These are phyloP conservation scores for Physocladia obscura DNA, from an alignment of 192 early-diverging fungal genomes.

Conservation along the genomic window DNA sequence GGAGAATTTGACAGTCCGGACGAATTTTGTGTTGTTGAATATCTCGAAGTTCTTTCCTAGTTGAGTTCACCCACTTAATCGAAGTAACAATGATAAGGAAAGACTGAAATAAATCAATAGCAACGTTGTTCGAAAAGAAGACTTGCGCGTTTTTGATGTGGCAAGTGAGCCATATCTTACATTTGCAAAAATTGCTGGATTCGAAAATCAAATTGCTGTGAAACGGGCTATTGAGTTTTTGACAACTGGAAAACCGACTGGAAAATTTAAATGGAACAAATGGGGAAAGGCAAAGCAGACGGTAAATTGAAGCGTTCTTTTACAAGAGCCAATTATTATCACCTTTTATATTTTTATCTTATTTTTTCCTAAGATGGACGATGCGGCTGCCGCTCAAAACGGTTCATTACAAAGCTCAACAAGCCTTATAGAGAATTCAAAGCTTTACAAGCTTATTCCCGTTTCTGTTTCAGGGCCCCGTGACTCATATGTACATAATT, in stretches of 20 bases:
- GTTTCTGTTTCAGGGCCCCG: no score
- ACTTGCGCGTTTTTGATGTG: slow-evolving; percentile 38
- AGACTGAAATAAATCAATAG: not conserved
- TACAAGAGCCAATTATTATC: no score
- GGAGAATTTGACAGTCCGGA: slow-evolving; percentile 6
- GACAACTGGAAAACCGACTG: slow-evolving; percentile 13
- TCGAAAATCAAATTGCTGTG: slow-evolving; percentile 31
- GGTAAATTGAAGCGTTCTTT: no score
- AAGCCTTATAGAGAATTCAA: no score
- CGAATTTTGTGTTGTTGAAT: slow-evolving; percentile 31
- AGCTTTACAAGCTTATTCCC: no score
- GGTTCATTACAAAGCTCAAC: not conserved
- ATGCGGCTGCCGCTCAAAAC: not conserved
- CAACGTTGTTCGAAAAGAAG: slow-evolving; percentile 23
- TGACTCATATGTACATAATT: no score
- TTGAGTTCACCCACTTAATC: slow-evolving; percentile 6
- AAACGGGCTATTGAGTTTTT: slow-evolving; percentile 20
- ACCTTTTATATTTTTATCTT: slow-evolving; percentile 1
- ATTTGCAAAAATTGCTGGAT: slow-evolving; percentile 31
- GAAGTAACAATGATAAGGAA: no score
- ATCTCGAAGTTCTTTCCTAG: slow-evolving; percentile 31
- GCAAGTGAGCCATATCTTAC: slow-evolving; percentile 41
- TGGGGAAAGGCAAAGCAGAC: not conserved
- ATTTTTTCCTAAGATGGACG: not conserved
- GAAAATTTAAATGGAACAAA: slow-evolving; percentile 5